These are phyloP conservation scores for Hypoxylon sp. DNA, from an alignment of 2,329 filamentous ascomycete genomes.

Conservation along the genomic window DNA sequence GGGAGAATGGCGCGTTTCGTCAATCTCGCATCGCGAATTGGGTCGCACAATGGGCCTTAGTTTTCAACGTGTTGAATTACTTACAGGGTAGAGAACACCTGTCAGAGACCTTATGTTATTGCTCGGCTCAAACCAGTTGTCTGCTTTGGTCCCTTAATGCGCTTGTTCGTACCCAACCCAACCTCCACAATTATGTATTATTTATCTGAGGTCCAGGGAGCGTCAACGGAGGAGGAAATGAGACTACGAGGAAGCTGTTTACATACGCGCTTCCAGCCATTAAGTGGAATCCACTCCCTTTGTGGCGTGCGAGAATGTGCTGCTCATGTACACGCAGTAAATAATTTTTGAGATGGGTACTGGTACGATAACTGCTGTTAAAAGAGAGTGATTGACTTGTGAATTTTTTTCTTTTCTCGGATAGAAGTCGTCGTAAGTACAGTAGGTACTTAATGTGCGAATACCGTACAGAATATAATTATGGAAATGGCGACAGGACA, in stretches of 20 bases:
- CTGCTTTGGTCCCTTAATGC: conserved; percentile 25
- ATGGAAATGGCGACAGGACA: background rate
- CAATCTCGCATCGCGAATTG: conserved; percentile 35
- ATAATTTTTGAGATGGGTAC: background rate
- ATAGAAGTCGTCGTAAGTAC: background rate
- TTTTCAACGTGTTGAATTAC: conserved; percentile 43
- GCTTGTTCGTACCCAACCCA: conserved; percentile 30
- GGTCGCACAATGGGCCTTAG: conserved; percentile 36
- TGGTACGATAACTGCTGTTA: background rate
- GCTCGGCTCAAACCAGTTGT: conserved; percentile 43
- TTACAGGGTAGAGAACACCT: conserved; percentile 38
- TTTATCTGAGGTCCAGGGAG: conserved; percentile 12
- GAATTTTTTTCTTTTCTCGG: background rate
- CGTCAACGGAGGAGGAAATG: conserved; percentile 25
- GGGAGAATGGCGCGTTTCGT: conserved; percentile 33
- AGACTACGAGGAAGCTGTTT: conserved; percentile 35
- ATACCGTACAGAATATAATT: too few species aligned
- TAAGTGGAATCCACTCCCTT: conserved; percentile 21
- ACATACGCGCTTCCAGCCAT: conserved; percentile 45
- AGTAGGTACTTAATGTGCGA: background rate
- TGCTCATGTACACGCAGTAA: background rate
- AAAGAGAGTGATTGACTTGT: background rate
- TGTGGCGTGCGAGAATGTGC: conserved; percentile 3
- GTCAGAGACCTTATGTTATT: conserved; percentile 47
- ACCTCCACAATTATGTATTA: conserved; percentile 41